phyloP scores from a whole-genome alignment of 164 flowering plant genomes.

The Cinnamomum chago region DNA sequence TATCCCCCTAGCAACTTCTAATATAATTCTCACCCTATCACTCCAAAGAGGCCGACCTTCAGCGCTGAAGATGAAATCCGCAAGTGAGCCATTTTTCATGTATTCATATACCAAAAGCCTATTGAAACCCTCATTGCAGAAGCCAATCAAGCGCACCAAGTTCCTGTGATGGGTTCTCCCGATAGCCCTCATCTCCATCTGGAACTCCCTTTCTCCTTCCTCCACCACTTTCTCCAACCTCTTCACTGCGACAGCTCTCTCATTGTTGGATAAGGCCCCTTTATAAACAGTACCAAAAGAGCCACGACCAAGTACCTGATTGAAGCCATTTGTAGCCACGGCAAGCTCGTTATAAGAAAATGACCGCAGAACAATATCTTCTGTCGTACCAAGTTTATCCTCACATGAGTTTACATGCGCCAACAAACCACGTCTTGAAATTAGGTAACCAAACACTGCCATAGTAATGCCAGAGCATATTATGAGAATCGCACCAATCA shows the following conservation, averaged over 20 bases:
- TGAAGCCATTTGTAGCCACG: slow-evolving; percentile 19
- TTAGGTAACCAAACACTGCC: neutral
- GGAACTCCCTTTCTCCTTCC: slow-evolving; percentile 25
- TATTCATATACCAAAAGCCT: slow-evolving; percentile 26
- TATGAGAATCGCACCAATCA: neutral
- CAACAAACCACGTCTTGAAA: neutral
- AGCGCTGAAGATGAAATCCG: slow-evolving; percentile 13
- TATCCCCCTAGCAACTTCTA: slow-evolving; percentile 19
- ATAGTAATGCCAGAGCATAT: neutral
- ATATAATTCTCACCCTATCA: slow-evolving; percentile 17
- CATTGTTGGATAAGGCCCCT: slow-evolving; percentile 4
- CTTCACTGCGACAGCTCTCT: slow-evolving; percentile 15
- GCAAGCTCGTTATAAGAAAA: slow-evolving; percentile 19
- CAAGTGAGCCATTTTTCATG: slow-evolving; percentile 27
- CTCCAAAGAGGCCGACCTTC: slow-evolving; percentile 11
- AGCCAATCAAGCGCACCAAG: slow-evolving; percentile 19
- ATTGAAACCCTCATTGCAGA: slow-evolving; percentile 10
- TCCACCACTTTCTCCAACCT: slow-evolving; percentile 14
- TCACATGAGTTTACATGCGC: neutral
- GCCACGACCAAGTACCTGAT: slow-evolving; percentile 20
- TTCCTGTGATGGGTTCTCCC: slow-evolving; percentile 29
- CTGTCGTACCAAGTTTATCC: neutral
- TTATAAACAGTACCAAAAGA: slow-evolving; percentile 20
- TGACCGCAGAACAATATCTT: neutral
- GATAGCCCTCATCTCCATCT: slow-evolving; percentile 15